Evolutionary conservation across 2,329 filamentous ascomycete genomes (phyloP), one percentile per base, ranked within the genome.

Genomic region (Aspergillus sergii): DNA sequence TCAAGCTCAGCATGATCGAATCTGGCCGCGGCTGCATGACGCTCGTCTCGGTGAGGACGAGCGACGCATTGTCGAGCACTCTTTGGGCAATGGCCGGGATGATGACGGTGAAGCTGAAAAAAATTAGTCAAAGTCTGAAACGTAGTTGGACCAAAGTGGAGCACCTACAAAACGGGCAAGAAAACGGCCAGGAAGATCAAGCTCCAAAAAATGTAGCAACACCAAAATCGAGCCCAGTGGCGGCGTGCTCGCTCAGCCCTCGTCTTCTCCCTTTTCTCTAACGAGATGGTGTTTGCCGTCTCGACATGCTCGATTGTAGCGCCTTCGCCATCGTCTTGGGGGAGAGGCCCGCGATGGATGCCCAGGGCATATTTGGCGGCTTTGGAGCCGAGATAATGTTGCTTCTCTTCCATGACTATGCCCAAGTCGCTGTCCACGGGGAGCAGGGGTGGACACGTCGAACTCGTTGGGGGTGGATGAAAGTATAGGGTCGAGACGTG

Each of bases 21-120:
- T 78, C 68, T 16, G 72, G 72, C 2, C 71, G 71, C 12, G 78
- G 74, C 19, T 78, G 71, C 58, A 78, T 64, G 26, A 81, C 70
- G 0, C 69, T 66, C 1, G 76, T 76, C 53, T 69, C 68, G 64
- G 75, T 72, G 39, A 81, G 73, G 2, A 78, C 72, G 6, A 81
- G 69, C 19, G 70, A 60, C 3, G 77, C 76, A 53, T 75, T 73
- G 58, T 80, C 66, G 23, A 81, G 72, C 19, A 81, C 72, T 36
- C 72, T 64, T 50, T 80, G 79, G 0, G 79, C 78, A 39, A 81
- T 71, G 12, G 77, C 78, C n/a, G 79, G 79, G 9, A 81, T 73
- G 21, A 75, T 70, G 54, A 79, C 68, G 1, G 77, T 62, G 69
- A 81, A 80, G 60, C 79, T 81, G 57, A 34, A 46, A 28, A 28